Evolutionary conservation across 1,284 basidiomycete species (phyloP), one percentile per base, ranked within the genome.

Genomic region (Flammula alnicola): DNA sequence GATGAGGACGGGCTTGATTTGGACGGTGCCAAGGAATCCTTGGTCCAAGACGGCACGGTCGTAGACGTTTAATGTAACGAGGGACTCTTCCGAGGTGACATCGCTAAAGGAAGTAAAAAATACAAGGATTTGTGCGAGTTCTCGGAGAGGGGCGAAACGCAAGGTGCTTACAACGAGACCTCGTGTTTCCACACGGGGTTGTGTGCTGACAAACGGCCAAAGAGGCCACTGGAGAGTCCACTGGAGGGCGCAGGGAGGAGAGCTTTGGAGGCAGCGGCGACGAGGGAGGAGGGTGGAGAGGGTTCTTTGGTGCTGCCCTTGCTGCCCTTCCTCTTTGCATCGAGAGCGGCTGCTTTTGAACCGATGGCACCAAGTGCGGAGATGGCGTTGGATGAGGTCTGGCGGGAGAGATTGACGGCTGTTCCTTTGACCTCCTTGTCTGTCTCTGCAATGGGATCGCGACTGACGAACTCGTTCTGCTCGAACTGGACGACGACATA

Each of bases 171-270:
- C 94, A 98, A 98, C 31, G 92, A 89, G 39, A 98, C 96, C 70
- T 98, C 90, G 70, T 98, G 95, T 74, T 99, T 98, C 97, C 97
- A 99, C 12, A 96, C 88, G 9, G 97, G 96, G 73, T 95, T 98
- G 65, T 92, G 84, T 33, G 90, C 78, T 38, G 82, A 84, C 42
- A 81, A 70, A 49, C 81, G 77, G 52, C 82, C 82, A 59, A 90
- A 86, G 35, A 89, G 74, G 16, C 73, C 70, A 40, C 58, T 67
- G 27, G 68, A 57, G 47, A 79, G 75, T 26, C 75, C 75, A 19
- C 72, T 67, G 12, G 73, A 65, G 31, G 46, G 19, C 1, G 44
- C 58, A 37, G 36, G 30, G 25, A 49, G 50, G 36, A 52, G 48
- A 38, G 43, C 51, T 47, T 40, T 56, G 23, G 60, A 69, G 36